A percentile compares a stretch with the other conserved stretches of the same genome.
phyloP scores from a whole-genome alignment of 306 rosid species.

The Lathyrus tuberosus region DNA sequence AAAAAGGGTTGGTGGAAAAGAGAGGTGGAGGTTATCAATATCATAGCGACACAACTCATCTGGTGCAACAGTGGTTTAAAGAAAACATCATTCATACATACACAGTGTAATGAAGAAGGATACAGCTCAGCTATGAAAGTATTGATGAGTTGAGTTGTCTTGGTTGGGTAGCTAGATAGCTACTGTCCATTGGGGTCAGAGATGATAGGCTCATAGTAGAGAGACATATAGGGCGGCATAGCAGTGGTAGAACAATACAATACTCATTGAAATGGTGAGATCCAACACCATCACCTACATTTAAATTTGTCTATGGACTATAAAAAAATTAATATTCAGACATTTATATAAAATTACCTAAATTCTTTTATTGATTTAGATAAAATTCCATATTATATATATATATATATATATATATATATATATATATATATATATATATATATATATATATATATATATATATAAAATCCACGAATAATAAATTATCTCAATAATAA shows the following conservation, averaged over 20 bases:
- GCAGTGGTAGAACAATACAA: constrained; percentile 35
- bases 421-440: too few species aligned
- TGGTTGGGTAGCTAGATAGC: constrained; percentile 32
- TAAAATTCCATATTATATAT: too few species aligned
- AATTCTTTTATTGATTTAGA: too few species aligned
- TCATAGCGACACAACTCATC: constrained; percentile 33
- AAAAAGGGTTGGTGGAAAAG: background rate
- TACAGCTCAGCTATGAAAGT: constrained; percentile 29
- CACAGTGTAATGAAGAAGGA: constrained; percentile 32
- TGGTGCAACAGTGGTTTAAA: constrained; percentile 45
- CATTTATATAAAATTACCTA: too few species aligned
- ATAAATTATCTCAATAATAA: too few species aligned
- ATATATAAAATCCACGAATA: too few species aligned
- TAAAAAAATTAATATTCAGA: too few species aligned
- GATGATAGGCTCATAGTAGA: constrained; percentile 36
- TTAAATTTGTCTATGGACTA: too few species aligned
- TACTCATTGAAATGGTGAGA: background rate
- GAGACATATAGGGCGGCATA: constrained; percentile 56
- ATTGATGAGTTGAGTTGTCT: constrained; percentile 18
- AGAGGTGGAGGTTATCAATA: constrained; percentile 5
- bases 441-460: too few species aligned
- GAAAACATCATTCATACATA: constrained; percentile 23
- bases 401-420: too few species aligned
- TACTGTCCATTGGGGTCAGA: constrained; percentile 45
- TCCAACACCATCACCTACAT: too few species aligned